Evolutionary conservation across 805 yeast genomes (phyloP), one percentile per base, ranked within the genome.

Genomic region (Cyberlindnera xishuangbannaensis): DNA sequence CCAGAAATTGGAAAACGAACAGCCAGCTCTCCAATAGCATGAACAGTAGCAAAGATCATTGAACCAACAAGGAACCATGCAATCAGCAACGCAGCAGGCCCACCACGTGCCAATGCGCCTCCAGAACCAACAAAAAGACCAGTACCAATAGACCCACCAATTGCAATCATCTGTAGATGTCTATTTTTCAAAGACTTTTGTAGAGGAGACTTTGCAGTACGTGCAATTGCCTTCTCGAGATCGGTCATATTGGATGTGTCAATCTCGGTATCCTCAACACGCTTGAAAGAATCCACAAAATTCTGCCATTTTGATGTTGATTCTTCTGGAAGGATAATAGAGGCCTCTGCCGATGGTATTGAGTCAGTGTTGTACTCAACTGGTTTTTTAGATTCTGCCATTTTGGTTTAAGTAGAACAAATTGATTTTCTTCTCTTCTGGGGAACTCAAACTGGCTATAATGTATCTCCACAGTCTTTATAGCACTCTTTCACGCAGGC

Each of bases 111-210:
- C 32, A 82, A 59, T 3, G 83, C 72, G 18, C 66, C 56, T 38
- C 84, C 83, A 3, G 85, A 71, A 50, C 85, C 85, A 19, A 84
- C 78, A 41, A 84, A 74, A 30, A 84, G 64, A 51, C 94, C 95
- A 4, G 90, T 78, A 47, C 95, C 95, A 46, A 84, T 82, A 38
- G 81, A 70, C 26, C 88, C 87, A 44, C 90, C 90, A 40, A 83
- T 30, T 22, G 33, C 33, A 24, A 24, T 24, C 33, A 23, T 30
- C 19, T 29, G 32, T 20, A 29, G 18, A 53, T 83, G 90, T 53
- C 88, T 67, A 28, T 43, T 43, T 38, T 44, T 45, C 28, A 45
- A 30, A 25, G 74, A 68, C 44, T 74, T 75, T 31, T 45, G 47
- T 21, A 45, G 27, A 8, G 50, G 50, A 19, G 50, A 45, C 11